Conservation (phyloP, 2,329 filamentous ascomycete genomes). For the Akanthomyces dipterigenus region DNA sequence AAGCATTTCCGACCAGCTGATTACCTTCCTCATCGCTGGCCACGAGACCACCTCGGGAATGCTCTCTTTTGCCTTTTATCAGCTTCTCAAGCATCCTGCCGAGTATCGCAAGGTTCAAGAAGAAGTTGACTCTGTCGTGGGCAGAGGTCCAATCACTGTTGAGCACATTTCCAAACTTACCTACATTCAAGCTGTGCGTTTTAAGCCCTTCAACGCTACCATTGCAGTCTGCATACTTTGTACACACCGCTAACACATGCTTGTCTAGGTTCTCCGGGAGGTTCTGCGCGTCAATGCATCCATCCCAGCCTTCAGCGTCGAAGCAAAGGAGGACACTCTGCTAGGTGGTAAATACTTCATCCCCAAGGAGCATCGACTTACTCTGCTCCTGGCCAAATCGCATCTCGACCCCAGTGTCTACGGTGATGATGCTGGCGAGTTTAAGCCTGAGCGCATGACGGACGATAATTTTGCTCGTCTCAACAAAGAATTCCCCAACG, state of each 20-base stretch:
- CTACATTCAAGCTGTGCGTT: conserved; percentile 53
- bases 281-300: conserved; percentile 56
- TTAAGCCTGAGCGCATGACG: conserved; percentile 65
- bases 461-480: conserved; percentile 58
- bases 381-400: conserved; percentile 42
- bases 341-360: conserved; percentile 57
- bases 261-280: conserved; percentile 49
- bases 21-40: conserved; percentile 64
- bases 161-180: conserved; percentile 58
- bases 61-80: conserved; percentile 58
- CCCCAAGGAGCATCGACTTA: conserved; percentile 42
- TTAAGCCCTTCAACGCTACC: neutral
- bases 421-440: conserved; percentile 58
- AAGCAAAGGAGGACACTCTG: conserved; percentile 46
- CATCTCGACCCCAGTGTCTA: conserved; percentile 59
- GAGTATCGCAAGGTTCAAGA: conserved; percentile 54
- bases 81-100: conserved; percentile 57
- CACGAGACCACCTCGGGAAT: conserved; percentile 67
- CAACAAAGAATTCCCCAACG: conserved; percentile 53
- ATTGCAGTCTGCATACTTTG: conserved; percentile 2
- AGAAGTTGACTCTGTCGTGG: conserved; percentile 62
- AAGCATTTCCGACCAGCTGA: conserved; percentile 62
- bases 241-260: neutral
- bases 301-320: conserved; percentile 50
- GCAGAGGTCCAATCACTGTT: conserved; percentile 47